Conservation (phyloP, 1,139 yeast genomes). For the Maudiozyma humilis region DNA sequence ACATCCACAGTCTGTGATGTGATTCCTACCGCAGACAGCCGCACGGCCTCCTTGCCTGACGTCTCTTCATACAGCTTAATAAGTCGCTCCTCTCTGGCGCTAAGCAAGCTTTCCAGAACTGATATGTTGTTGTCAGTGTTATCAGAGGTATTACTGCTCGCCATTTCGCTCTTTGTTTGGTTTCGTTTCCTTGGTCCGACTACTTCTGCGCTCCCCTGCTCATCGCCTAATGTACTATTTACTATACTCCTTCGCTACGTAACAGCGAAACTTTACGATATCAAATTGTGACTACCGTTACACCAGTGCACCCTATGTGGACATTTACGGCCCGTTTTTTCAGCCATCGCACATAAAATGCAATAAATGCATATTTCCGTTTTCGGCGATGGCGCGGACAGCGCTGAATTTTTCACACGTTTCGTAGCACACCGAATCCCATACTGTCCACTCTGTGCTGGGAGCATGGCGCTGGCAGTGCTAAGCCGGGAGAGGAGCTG, state of each 20-base stretch:
- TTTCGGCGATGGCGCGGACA: background rate
- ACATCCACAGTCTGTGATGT: no score
- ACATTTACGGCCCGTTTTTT: background rate
- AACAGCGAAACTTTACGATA: no score
- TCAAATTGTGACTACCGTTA: background rate
- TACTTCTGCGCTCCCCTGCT: background rate
- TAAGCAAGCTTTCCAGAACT: conserved; percentile 8
- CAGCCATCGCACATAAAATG: background rate
- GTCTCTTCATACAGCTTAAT: conserved; percentile 5
- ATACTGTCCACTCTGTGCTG: no score
- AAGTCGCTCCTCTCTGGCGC: conserved; percentile 12
- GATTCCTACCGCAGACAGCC: background rate
- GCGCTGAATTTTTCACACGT: no score
- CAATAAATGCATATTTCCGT: background rate
- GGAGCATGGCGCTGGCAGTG: no score
- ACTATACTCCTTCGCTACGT: no score
- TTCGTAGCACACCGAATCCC: no score
- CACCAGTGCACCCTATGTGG: background rate
- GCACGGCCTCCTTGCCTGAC: background rate
- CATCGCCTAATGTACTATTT: background rate
- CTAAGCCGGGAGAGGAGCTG: no score
- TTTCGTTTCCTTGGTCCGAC: no score
- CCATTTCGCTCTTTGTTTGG: no score
- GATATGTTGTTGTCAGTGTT: conserved; percentile 7
- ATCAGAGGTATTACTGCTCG: background rate